Evolutionary conservation across 805 yeast genomes (phyloP).

Genomic region (Sporopachydermia lactativora): DNA sequence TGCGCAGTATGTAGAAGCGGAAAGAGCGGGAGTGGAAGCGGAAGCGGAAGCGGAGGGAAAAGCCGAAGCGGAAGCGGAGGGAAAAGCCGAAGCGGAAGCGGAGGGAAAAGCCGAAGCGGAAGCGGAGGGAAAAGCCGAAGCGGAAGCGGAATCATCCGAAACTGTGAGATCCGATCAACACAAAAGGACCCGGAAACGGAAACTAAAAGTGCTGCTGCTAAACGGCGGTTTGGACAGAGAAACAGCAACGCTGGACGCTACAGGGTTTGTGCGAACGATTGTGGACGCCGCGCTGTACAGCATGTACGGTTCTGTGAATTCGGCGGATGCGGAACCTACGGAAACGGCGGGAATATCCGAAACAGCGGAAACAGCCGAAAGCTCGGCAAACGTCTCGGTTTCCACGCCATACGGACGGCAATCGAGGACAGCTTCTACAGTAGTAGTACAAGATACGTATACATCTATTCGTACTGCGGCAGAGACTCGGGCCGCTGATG

Average conservation of each 20-base stretch:
- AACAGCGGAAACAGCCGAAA: too few relatives aligned
- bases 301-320: slow-evolving; percentile 17
- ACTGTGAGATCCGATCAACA: background rate
- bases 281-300: slow-evolving; percentile 44
- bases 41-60: slow-evolving; percentile 11
- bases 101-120: background rate
- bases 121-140: background rate
- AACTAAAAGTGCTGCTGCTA: slow-evolving; percentile 43
- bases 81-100: background rate
- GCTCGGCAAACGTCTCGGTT: too few relatives aligned
- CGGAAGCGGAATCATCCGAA: background rate
- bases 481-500: too few relatives aligned
- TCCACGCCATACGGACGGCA: too few relatives aligned
- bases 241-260: slow-evolving; percentile 51
- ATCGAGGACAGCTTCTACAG: too few relatives aligned
- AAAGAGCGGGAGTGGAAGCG: slow-evolving; percentile 8
- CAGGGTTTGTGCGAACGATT: slow-evolving; percentile 42
- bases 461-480: too few relatives aligned
- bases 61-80: slow-evolving; percentile 1
- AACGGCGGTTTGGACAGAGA: slow-evolving; percentile 75
- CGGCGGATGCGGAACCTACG: too few relatives aligned
- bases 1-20: slow-evolving; percentile 13
- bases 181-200: background rate
- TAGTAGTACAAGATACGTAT: too few relatives aligned
- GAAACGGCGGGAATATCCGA: slow-evolving; percentile 2